Evolutionary conservation across 2,329 filamentous ascomycete genomes (phyloP), one percentile per base, ranked within the genome.

Genomic region (Aspergillus costaricaensis): DNA sequence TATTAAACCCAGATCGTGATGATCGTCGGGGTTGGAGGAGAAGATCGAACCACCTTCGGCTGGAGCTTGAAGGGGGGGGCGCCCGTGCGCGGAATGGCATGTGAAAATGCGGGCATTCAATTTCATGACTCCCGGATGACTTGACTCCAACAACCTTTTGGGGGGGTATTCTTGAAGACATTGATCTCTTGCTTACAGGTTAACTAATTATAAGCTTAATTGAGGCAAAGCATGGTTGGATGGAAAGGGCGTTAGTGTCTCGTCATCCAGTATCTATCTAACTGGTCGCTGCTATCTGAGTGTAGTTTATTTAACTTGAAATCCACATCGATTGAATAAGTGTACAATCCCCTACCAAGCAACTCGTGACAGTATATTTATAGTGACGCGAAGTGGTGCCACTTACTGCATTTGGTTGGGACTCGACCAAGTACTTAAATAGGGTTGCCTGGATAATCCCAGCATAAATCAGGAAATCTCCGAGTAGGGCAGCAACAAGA

Each of bases 51-150:
- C 25, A 23, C 57, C 58, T 47, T 59, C 48, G 47, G 32, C 50
- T 55, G 32, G 30, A 39, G 12, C 59, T 53, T 25, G 58, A 21
- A 53, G 25, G 25, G 25, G 25, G 41, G 25, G 25, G 41, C 47
- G 47, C 25, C 47, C 47, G 47, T 50, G 47, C 47, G 25, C 47
- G 53, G 44, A 36, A 54, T 53, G 58, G 57, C 59, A 61, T 61
- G 59, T 61, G 59, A 55, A 61, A 59, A 59, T 59, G 59, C 56
- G 59, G 59, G 59, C 59, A 59, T 19, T 30, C 27, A 19, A 8
- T 27, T 36, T 36, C 32, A 36, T 14, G 32, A 36, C 12, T 14
- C 19, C 25, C 9, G 38, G 15, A 32, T 30, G 25, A 17, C 25
- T 25, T 25, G 47, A 21, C 19, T 27, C 7, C 25, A 44, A 14